Evolutionary conservation across 768 basidiomycete species (phyloP), one percentile per base, ranked within the genome.

Genomic region (Suillus subluteus): DNA sequence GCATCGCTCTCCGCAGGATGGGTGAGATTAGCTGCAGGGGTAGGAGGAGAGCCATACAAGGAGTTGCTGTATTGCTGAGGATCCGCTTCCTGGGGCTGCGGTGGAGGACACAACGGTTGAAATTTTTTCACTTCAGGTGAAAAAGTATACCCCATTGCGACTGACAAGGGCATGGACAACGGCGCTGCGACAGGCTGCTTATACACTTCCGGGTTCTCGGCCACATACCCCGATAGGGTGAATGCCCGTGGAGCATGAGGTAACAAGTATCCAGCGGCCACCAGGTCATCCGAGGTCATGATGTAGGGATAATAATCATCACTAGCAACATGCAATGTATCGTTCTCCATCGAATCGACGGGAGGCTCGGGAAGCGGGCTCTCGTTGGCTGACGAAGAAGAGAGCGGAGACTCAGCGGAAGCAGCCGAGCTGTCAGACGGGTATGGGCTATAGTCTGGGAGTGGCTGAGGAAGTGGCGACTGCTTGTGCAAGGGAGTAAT

Each of bases 331-430:
- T 77, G 66, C 0, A 72, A 62, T 3, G 64, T 41, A 67, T 79
- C 76, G 63, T 66, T 64, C 54, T 77, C 76, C 77, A 77, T 77
- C 21, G 13, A 73, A 63, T 82, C 80, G 67, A 80, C 67, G 67
- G 73, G 72, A 6, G 76, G 73, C 16, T 82, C 81, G 0, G 82
- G 78, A 23, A 81, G 73, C 16, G 81, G 82, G 52, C 80, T 82
- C 70, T 74, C 78, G 68, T 79, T 78, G 62, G 75, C 75, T 4
- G 82, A 82, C 15, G 75, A 75, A 6, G 80, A 79, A 8, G 83
- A 82, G 64, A 79, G 75, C 37, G 82, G 81, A 4, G 82, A 82
- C 58, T 77, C 76, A 1, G 76, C 68, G 18, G 77, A 77, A 4
- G 80, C 71, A 0, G 73, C 74, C 23, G 81, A 81, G 67, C 73